These are phyloP conservation scores for Licmophora abbreviata DNA, from an alignment of 108 stramenopile genomes.

Conservation along the genomic window DNA sequence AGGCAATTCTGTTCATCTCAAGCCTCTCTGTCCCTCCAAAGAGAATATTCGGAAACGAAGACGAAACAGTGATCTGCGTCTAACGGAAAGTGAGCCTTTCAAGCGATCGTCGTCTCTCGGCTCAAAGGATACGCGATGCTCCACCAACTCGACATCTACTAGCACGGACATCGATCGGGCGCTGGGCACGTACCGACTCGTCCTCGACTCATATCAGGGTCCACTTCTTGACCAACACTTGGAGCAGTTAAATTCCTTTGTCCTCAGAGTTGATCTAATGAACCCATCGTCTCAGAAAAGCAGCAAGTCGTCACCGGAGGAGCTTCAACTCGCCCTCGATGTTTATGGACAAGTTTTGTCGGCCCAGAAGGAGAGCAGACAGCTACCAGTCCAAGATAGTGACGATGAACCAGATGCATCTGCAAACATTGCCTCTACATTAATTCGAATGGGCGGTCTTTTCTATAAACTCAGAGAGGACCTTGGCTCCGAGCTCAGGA, in stretches of 20 bases:
- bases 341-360: slow-evolving; percentile 44
- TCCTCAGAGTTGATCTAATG: slow-evolving; percentile 35
- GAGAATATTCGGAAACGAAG: slow-evolving; percentile 5
- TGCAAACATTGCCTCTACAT: slow-evolving; percentile 44
- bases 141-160: background rate
- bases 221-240: slow-evolving; percentile 32
- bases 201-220: slow-evolving; percentile 36
- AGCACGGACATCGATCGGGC: slow-evolving; percentile 51
- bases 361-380: slow-evolving; percentile 27
- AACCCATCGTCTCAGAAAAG: too few relatives aligned
- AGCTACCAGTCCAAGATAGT: slow-evolving; percentile 8
- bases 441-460: slow-evolving; percentile 69
- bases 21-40: too few relatives aligned
- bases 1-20: too few relatives aligned
- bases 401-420: slow-evolving; percentile 23
- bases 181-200: slow-evolving; percentile 39
- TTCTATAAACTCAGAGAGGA: slow-evolving; percentile 73
- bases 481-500: slow-evolving; percentile 53
- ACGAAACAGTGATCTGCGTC: slow-evolving; percentile 5
- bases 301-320: slow-evolving; percentile 16
- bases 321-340: slow-evolving; percentile 57
- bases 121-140: slow-evolving; percentile 7
- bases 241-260: slow-evolving; percentile 49
- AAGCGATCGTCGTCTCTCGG: slow-evolving; percentile 26
- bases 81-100: slow-evolving; percentile 31